Conservation (phyloP, 345 rosid genomes). For the Microcos paniculata region DNA sequence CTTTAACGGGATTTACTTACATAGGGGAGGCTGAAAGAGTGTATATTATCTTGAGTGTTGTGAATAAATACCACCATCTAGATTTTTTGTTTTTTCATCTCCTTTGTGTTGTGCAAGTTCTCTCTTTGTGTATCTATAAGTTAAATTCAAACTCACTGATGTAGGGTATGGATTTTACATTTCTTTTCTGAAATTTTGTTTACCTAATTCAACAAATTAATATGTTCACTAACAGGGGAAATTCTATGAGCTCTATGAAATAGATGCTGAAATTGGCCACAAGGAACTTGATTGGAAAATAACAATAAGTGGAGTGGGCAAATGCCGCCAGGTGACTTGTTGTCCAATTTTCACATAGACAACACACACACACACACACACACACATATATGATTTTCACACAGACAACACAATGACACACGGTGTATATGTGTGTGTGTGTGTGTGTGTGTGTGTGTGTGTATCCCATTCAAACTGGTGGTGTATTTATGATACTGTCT, state of each 20-base stretch:
- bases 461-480: neutral
- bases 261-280: constrained; percentile 96
- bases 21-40: neutral
- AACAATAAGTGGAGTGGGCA: constrained; percentile 88
- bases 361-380: no score
- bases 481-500: neutral
- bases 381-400: no score
- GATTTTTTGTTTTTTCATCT: neutral
- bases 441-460: no score
- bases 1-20: neutral
- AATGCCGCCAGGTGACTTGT: constrained; percentile 87
- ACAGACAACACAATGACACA: no score
- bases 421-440: no score
- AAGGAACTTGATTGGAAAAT: constrained; percentile 96
- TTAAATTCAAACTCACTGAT: neutral
- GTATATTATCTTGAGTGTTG: neutral
- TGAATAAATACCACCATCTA: neutral
- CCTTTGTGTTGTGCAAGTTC: neutral
- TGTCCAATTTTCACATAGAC: neutral
- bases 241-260: constrained; percentile 91
- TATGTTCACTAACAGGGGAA: constrained; percentile 65
- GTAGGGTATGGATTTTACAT: neutral
- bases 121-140: neutral
- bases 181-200: constrained; percentile 11
- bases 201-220: constrained; percentile 17